phyloP scores from a whole-genome alignment of 2,329 filamentous ascomycete genomes.

The Monilinia laxa region DNA sequence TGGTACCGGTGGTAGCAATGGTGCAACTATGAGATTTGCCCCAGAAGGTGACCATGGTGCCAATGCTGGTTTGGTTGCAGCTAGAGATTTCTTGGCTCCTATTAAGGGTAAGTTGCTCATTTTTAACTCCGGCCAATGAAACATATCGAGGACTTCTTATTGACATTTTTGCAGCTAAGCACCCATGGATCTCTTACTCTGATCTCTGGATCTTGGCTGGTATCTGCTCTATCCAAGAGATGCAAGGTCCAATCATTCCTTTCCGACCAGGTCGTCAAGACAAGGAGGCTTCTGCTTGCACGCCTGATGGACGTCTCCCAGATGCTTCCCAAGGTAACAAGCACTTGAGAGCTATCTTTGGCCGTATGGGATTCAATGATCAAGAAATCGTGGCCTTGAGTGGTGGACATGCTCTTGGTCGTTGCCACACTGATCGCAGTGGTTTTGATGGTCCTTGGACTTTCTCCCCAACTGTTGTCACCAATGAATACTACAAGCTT shows the following conservation, averaged over 20 bases:
- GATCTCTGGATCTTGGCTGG: constrained; percentile 95
- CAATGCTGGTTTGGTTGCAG: constrained; percentile 84
- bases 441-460: constrained; percentile 90
- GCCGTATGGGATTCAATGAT: constrained; percentile 97
- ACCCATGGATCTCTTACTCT: constrained; percentile 95
- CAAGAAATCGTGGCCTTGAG: constrained; percentile 90
- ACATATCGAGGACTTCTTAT: constrained; percentile 1
- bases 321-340: constrained; percentile 75
- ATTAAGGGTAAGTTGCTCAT: constrained; percentile 65
- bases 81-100: constrained; percentile 90
- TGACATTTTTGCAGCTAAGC: constrained; percentile 55
- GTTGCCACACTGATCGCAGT: constrained; percentile 83
- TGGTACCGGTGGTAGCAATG: constrained; percentile 88
- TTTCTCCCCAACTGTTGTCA: constrained; percentile 85
- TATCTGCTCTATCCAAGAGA: constrained; percentile 86
- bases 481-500: constrained; percentile 92
- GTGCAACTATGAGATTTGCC: constrained; percentile 93
- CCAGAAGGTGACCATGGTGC: constrained; percentile 89
- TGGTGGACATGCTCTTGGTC: constrained; percentile 83
- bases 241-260: constrained; percentile 83
- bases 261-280: constrained; percentile 86
- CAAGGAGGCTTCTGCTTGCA: constrained; percentile 78
- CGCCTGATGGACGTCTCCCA: constrained; percentile 86
- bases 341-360: constrained; percentile 89
- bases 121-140: background rate